Evolutionary conservation across 805 yeast species (phyloP), one percentile per base, ranked within the genome.

Genomic region (Metschnikowia sp.): DNA sequence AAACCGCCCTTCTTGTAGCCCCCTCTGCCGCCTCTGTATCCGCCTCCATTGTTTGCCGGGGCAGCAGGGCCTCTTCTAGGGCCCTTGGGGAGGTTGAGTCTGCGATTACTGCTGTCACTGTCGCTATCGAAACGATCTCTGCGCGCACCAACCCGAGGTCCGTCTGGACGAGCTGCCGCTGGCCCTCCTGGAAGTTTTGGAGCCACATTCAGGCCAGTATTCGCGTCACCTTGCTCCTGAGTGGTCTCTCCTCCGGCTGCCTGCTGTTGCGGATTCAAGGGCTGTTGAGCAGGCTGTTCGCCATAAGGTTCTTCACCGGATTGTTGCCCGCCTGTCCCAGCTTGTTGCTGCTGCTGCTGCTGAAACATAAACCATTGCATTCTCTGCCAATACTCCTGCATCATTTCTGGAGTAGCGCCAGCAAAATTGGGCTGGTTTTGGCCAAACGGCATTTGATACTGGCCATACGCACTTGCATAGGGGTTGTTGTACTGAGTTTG

Each of bases 341-440:
- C 63, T 19, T 56, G 63, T 22, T 22, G 22, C 67, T 76, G 78
- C 56, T 76, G 78, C 56, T 76, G 78, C 56, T 77, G 82, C 58
- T 82, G 85, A 61, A 75, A 71, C 72, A 79, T 79, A 58, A 75
- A 76, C 85, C 86, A 83, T 68, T 78, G 80, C 79, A 80, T 76
- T 61, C 78, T 75, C 61, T 78, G 80, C 74, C 82, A 79, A 59
- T 83, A 83, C 50, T 81, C 85, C 44, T 75, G 80, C 77, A 81
- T 76, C 70, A 79, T 78, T 54, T 81, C 85, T 10, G 84, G 75
- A 9, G 73, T 62, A 9, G 56, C 57, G 12, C 59, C 59, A 8
- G 49, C 48, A 37, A 49, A 47, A 29, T 49, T 45, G 9, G 57
- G 55, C 44, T 44, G 48, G 32, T 40, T 45, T 9, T 47, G 47